Conservation (phyloP, 805 yeast genomes). For the Ogataea corticis region DNA sequence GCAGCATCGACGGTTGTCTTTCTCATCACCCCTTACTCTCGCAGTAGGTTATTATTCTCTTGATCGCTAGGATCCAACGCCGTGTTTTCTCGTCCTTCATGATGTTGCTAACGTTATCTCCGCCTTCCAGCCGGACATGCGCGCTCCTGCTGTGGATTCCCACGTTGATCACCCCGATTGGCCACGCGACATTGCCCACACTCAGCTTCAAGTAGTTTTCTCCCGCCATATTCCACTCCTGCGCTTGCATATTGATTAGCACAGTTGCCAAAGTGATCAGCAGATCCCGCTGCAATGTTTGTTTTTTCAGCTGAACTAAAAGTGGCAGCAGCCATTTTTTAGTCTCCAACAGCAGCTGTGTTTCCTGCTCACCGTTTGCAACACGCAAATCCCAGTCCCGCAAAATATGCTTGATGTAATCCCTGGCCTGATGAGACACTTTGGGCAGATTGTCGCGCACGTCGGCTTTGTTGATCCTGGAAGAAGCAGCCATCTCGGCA, state of each 20-base stretch:
- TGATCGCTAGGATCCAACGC: constrained; percentile 73
- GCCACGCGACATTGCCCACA: constrained; percentile 91
- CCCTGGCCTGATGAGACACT: constrained; percentile 44
- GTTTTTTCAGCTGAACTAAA: constrained; percentile 53
- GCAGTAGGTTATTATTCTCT: constrained; percentile 64
- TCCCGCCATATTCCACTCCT: constrained; percentile 52
- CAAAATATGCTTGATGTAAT: constrained; percentile 46
- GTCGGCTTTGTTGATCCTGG: constrained; percentile 31
- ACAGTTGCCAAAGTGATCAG: constrained; percentile 60
- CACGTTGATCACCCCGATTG: constrained; percentile 77
- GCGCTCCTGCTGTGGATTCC: constrained; percentile 79
- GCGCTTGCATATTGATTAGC: constrained; percentile 56
- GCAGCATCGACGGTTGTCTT: not conserved
- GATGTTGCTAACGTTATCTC: constrained; percentile 56
- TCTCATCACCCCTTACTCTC: constrained; percentile 28
- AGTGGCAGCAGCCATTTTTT: constrained; percentile 50
- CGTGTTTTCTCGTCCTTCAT: constrained; percentile 78
- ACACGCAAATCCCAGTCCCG: constrained; percentile 36
- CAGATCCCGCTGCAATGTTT: constrained; percentile 39
- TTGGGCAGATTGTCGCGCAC: constrained; percentile 34
- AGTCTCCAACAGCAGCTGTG: constrained; percentile 43
- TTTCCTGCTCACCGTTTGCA: constrained; percentile 17
- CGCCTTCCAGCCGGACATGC: constrained; percentile 50
- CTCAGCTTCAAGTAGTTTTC: constrained; percentile 74
- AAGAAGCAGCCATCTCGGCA: not conserved